Evolutionary conservation across 371 early-diverging fungal genomes (phyloP).

Genomic region (Amoeboaphelidium protococcarum): DNA sequence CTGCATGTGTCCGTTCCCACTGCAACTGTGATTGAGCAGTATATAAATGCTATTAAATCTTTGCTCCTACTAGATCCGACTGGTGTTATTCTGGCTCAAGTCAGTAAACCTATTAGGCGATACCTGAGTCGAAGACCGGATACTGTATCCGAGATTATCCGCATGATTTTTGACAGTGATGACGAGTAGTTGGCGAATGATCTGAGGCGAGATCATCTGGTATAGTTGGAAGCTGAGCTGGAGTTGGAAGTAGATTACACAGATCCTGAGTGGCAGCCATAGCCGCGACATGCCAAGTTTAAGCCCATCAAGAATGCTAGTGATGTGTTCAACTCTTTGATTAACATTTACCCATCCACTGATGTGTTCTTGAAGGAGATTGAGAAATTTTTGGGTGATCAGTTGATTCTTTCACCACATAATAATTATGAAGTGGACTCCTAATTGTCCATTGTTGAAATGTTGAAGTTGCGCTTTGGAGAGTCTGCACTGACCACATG

Average conservation of each 20-base stretch:
- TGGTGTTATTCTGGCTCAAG: slow-evolving; percentile 22
- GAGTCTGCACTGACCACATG: slow-evolving; percentile 19
- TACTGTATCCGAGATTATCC: slow-evolving; percentile 25
- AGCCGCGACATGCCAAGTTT: slow-evolving; percentile 15
- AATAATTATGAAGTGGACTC: slow-evolving; percentile 22
- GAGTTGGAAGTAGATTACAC: slow-evolving; percentile 14
- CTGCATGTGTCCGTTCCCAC: slow-evolving; percentile 32
- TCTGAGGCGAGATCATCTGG: slow-evolving; percentile 7
- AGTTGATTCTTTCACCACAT: slow-evolving; percentile 14
- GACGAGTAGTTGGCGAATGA: slow-evolving; percentile 10
- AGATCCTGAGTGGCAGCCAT: slow-evolving; percentile 21
- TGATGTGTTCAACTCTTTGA: slow-evolving; percentile 22
- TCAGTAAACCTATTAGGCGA: slow-evolving; percentile 18
- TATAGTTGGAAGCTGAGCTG: slow-evolving; percentile 7
- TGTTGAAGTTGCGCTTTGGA: slow-evolving; percentile 32
- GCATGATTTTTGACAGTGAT: slow-evolving; percentile 19
- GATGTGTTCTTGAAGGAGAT: slow-evolving; percentile 29
- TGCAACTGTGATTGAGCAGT: slow-evolving; percentile 23
- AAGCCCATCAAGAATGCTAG: background rate
- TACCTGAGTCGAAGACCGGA: slow-evolving; percentile 28
- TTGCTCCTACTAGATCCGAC: slow-evolving; percentile 23
- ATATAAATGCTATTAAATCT: slow-evolving; percentile 23
- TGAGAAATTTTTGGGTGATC: slow-evolving; percentile 17
- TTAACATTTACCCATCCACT: slow-evolving; percentile 24
- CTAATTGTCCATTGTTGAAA: slow-evolving; percentile 25